phyloP scores from a whole-genome alignment of 2,329 filamentous ascomycete species.

The Epichloe typhina region DNA sequence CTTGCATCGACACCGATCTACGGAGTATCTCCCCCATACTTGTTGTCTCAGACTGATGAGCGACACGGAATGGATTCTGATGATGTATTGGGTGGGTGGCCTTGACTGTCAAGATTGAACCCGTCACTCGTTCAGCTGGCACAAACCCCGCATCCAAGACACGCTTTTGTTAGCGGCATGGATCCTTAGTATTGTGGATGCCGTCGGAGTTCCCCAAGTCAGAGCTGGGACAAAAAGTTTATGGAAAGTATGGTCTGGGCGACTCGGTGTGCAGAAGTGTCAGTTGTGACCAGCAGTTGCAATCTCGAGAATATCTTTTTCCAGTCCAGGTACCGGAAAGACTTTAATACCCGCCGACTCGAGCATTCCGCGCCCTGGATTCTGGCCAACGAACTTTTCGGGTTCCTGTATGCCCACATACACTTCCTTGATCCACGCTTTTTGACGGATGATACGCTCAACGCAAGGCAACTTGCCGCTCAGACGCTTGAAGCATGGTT shows the following conservation, averaged over 20 bases:
- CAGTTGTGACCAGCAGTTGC: constrained; percentile 65
- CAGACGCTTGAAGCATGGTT: constrained; percentile 62
- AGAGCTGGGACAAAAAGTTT: not conserved
- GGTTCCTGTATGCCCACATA: constrained; percentile 85
- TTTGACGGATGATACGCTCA: constrained; percentile 58
- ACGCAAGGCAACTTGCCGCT: constrained; percentile 68
- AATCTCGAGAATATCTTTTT: constrained; percentile 67
- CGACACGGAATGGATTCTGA: not conserved
- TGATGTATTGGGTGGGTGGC: not conserved
- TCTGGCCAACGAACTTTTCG: constrained; percentile 75
- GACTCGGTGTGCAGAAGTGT: constrained; percentile 5
- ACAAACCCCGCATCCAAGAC: not conserved
- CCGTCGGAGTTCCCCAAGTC: not conserved
- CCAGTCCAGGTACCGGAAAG: constrained; percentile 58
- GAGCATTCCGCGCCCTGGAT: constrained; percentile 59
- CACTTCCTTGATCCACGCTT: constrained; percentile 55
- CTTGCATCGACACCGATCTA: not conserved
- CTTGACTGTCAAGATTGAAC: not conserved
- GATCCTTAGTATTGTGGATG: not conserved
- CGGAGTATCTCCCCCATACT: not conserved
- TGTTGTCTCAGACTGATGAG: not conserved
- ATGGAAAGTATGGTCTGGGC: not conserved
- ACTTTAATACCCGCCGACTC: constrained; percentile 61
- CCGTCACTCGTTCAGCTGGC: not conserved
- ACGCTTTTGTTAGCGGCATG: not conserved